Evolutionary conservation across 2,329 filamentous ascomycete species (phyloP), one percentile per base, ranked within the genome.

Genomic region (Cladosporium halotolerans): DNA sequence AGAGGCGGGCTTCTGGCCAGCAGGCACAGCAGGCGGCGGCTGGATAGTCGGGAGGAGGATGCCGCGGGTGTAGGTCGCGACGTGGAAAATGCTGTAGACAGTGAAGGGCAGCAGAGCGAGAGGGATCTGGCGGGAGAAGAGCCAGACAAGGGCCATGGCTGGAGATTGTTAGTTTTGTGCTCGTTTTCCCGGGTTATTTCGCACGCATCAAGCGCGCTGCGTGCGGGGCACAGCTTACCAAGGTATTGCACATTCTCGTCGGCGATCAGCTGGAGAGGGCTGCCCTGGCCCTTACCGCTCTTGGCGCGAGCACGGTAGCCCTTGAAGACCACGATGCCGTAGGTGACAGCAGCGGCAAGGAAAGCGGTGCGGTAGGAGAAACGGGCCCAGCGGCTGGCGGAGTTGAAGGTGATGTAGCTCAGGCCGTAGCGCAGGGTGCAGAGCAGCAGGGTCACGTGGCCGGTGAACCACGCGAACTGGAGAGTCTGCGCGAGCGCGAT

Each of bases 161-260:
- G 66, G 32, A 58, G 53, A 54, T 10, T 53, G 53, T 56, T 53
- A 52, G 46, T 34, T 19, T 47, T 42, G 39, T 18, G n/a, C 23
- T 33, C 14, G 1, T 39, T 39, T 39, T 28, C 23, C 23, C 7
- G 23, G 23, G 23, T 2, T 16, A 40, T 16, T 40, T n/a, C 36
- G 36, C 36, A 9, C 16, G 36, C 13, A 9, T 1, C 23, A 28
- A 28, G 23, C 23, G 23, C 23, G 23, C 23, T 28, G 23, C 23
- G 23, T 28, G 23, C 23, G 23, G 23, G 23, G 23, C 23, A 28
- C 23, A 28, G 75, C 89, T 70, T 80, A 97, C 93, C 78, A 57
- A 99, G 80, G 70, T 99, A 99, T 74, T 97, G 93, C 49, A 99
- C 89, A 72, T 99, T 99, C 80, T 99, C 93, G 70, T 99, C 93